Conservation (phyloP, 352 stramenopile species). For the Achlya hypogyna region DNA sequence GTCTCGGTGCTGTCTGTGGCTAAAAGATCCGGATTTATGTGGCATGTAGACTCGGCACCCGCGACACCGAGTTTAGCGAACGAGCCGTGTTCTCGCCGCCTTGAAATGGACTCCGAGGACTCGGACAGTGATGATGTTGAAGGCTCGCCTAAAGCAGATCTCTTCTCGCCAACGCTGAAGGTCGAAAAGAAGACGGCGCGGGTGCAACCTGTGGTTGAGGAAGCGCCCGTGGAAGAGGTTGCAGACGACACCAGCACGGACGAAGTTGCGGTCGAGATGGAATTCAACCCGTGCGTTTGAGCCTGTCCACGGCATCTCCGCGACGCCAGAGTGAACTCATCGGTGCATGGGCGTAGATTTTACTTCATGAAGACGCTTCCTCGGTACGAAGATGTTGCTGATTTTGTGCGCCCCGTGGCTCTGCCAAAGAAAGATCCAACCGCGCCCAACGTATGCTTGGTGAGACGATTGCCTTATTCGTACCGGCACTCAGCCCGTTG, state of each 20-base stretch:
- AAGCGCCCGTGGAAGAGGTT: slow-evolving; percentile 21
- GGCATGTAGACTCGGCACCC: no score
- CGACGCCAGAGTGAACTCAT: no score
- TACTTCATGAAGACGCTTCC: slow-evolving; percentile 82
- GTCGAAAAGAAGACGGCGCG: slow-evolving; percentile 14
- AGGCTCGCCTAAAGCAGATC: slow-evolving; percentile 19
- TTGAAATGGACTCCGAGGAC: not conserved
- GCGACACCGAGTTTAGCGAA: no score
- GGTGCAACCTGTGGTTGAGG: slow-evolving; percentile 1
- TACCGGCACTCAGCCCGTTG: not conserved
- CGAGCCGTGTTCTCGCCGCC: not conserved
- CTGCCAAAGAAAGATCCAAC: slow-evolving; percentile 44
- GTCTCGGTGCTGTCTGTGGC: slow-evolving; percentile 34
- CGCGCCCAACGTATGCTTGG: slow-evolving; percentile 63
- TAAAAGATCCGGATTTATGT: no score
- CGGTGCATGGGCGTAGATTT: slow-evolving; percentile 46
- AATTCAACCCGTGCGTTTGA: slow-evolving; percentile 73
- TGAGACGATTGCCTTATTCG: slow-evolving; percentile 19
- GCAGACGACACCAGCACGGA: slow-evolving; percentile 34
- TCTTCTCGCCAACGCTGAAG: slow-evolving; percentile 74
- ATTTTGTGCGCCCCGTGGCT: slow-evolving; percentile 36
- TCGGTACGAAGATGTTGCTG: slow-evolving; percentile 64
- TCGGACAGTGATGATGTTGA: slow-evolving; percentile 11
- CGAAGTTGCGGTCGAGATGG: slow-evolving; percentile 34
- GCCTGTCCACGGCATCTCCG: no score